phyloP scores from a whole-genome alignment of 345 rosid genomes.

The Cardamine occulta region DNA sequence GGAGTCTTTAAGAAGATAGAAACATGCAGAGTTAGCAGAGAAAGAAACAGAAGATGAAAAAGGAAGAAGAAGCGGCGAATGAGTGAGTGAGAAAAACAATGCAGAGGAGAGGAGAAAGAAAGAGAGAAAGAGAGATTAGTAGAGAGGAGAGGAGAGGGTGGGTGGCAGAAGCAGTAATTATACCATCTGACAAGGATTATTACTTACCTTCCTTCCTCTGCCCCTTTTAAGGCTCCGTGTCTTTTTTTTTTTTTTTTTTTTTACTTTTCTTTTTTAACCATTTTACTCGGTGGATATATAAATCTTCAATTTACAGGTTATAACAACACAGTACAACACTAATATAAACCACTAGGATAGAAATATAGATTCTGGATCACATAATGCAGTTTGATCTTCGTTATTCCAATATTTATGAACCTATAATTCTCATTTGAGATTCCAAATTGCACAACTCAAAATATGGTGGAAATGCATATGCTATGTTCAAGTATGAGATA shows the following conservation, averaged over 20 bases:
- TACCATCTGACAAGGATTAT: slow-evolving; percentile 63
- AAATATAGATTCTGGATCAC: too few species aligned
- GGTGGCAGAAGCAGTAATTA: slow-evolving; percentile 71
- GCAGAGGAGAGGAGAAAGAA: slow-evolving; percentile 19
- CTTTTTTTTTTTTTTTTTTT: neutral
- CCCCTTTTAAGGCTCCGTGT: slow-evolving; percentile 41
- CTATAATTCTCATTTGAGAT: neutral
- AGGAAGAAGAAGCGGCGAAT: slow-evolving; percentile 42
- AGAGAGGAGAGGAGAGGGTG: slow-evolving; percentile 20
- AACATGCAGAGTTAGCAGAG: slow-evolving; percentile 16
- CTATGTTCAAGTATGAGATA: neutral
- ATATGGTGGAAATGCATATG: neutral
- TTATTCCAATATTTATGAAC: neutral
- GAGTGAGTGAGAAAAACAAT: slow-evolving; percentile 43
- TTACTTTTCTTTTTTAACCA: neutral
- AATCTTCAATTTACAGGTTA: too few species aligned
- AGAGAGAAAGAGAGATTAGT: slow-evolving; percentile 10
- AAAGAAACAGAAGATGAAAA: slow-evolving; percentile 12
- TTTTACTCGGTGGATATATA: neutral
- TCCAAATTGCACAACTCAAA: neutral
- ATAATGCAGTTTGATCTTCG: neutral
- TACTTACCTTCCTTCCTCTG: slow-evolving; percentile 46
- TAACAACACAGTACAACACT: neutral
- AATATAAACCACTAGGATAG: neutral
- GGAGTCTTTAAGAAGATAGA: slow-evolving; percentile 2